Percentiles rank a stretch among this genome's conserved stretches.
Conservation (phyloP, 2,329 filamentous ascomycete species). For the Colletotrichum navitas region DNA sequence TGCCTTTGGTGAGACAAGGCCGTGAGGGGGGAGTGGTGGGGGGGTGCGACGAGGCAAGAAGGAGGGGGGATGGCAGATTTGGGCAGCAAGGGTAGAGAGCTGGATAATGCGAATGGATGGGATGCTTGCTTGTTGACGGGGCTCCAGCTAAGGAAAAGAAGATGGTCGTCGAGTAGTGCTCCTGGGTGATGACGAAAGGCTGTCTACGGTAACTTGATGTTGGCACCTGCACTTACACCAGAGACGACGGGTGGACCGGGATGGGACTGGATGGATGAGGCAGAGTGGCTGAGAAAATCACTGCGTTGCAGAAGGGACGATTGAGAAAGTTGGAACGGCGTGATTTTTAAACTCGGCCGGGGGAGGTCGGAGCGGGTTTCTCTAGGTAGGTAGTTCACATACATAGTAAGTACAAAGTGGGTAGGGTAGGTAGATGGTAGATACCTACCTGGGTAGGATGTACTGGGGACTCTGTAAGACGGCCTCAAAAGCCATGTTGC, state of each 20-base stretch:
- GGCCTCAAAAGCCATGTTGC: conserved; percentile 19
- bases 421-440: too few species aligned
- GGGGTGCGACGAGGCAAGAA: conserved; percentile 28
- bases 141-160: conserved; percentile 5
- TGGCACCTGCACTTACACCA: conserved; percentile 12
- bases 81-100: too few species aligned
- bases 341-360: conserved; percentile 33
- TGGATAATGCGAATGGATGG: conserved; percentile 1
- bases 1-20: conserved; percentile 35
- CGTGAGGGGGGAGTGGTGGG: conserved; percentile 30
- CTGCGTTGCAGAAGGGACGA: conserved; percentile 2
- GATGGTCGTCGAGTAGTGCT: conserved; percentile 18
- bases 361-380: conserved; percentile 35
- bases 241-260: conserved; percentile 18
- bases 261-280: conserved; percentile 16
- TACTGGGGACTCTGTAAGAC: not conserved
- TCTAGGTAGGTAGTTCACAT: not conserved
- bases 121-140: conserved; percentile 7
- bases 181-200: conserved; percentile 32
- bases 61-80: too few species aligned
- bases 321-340: conserved; percentile 22
- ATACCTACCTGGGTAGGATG: too few species aligned
- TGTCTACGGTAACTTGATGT: conserved; percentile 17
- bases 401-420: not conserved
- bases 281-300: not conserved